Base-by-base conservation (phyloP, 768 basidiomycete species). In the Coprinopsis strossmayeri region DNA sequence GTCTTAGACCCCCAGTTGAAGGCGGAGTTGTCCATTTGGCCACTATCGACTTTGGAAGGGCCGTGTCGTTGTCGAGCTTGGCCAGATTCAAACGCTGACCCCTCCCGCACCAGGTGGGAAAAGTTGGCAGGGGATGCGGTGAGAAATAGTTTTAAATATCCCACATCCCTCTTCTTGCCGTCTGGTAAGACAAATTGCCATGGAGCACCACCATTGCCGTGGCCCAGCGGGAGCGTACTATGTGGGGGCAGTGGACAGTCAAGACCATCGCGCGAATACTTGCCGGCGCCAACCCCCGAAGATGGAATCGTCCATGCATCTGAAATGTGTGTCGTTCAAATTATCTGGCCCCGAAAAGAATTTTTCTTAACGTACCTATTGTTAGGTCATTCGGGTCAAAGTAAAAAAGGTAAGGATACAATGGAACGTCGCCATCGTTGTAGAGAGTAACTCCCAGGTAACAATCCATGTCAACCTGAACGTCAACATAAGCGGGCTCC, bases 101-200 rank as follows among this genome's bases (percentile, higher is more conserved):
- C 17, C 1, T 56, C 45, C 42, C 70, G 72, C 1, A 41, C 28
- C 2, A 76, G 60, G 43, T 57, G 59, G 3, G 59, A 54, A 45
- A 74, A 58, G 53, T 69, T 66, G 30, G 65, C 55, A 3, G 64
- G 64, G 0, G 49, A 49, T 1, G 67, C 70, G 13, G 73, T 60
- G 17, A 76, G 50, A 49, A 69, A 76, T 5, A 76, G 52, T 48
- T 72, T 73, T 43, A 77, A 63, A 46, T 68, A 71, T 5, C 72
- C 69, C 2, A 76, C 59, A 42, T 76, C 72, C 25, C 63, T 46
- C 15, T 32, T 32, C 15, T 32, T 15, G 30, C 30, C 9, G 30
- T 7, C 9, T 32, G 15, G 30, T 7, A 15, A 15, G 30, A 15
- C 26, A 49, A 68, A 73, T 5, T 51, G 32, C 58, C 61, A 65